Conservation (phyloP, 208 protist species). For the Crithidia brevicula region DNA sequence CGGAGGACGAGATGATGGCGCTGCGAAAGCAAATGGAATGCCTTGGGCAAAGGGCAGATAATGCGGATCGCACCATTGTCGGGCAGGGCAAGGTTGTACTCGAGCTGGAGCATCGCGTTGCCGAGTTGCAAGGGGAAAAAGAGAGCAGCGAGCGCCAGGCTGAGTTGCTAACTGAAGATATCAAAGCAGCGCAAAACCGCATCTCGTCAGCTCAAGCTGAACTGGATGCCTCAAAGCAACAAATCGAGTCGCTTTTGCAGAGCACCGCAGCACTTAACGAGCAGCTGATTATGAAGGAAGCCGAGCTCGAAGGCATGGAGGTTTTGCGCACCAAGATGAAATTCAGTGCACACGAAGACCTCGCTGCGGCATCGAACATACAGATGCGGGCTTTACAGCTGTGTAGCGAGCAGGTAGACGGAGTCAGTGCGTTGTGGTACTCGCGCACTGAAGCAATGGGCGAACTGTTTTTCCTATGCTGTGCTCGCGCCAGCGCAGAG, state of each 20-base stretch:
- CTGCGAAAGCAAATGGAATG: neutral
- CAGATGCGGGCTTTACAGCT: neutral
- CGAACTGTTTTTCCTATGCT: neutral
- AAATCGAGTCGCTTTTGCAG: neutral
- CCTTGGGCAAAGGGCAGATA: neutral
- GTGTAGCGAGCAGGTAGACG: conserved; percentile 2
- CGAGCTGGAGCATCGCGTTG: neutral
- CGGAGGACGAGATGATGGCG: neutral
- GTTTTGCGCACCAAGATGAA: neutral
- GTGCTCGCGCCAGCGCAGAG: neutral
- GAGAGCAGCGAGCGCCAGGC: neutral
- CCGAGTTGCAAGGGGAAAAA: neutral
- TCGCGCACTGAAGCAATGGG: neutral
- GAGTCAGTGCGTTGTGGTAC: neutral
- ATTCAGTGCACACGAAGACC: neutral
- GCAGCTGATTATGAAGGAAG: conserved; percentile 6
- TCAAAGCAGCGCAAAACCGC: neutral
- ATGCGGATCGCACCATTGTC: neutral
- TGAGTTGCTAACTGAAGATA: neutral
- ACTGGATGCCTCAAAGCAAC: neutral
- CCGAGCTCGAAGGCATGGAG: neutral
- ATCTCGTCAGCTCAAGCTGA: neutral
- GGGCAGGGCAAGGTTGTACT: neutral
- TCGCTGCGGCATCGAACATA: neutral
- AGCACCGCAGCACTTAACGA: conserved; percentile 1